Conservation (phyloP, 345 rosid genomes). For the Hibiscus syriacus region DNA sequence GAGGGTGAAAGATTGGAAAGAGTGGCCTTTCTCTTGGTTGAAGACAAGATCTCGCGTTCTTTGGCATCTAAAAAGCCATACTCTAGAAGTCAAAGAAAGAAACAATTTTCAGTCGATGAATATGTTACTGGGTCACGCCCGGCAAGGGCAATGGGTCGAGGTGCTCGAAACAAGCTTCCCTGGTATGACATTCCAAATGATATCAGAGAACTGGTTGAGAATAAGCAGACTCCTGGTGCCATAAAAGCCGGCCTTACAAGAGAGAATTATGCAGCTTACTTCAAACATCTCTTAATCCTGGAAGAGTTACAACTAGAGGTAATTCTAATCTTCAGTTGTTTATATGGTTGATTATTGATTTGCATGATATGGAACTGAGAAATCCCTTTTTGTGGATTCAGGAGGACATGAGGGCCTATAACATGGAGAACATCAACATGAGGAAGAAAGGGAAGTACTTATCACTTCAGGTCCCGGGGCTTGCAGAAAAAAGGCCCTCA, state of each 20-base stretch:
- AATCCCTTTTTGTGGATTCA: slow-evolving; percentile 20
- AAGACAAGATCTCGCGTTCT: slow-evolving; percentile 64
- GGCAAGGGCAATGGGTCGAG: slow-evolving; percentile 11
- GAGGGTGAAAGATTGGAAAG: slow-evolving; percentile 52
- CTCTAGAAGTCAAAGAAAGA: slow-evolving; percentile 43
- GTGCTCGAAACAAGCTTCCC: slow-evolving; percentile 44
- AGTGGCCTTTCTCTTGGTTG: slow-evolving; percentile 62
- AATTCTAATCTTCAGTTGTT: slow-evolving; percentile 4
- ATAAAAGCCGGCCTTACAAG: slow-evolving; percentile 36
- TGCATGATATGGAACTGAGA: neutral
- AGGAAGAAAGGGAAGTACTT: slow-evolving; percentile 37
- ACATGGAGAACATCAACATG: slow-evolving; percentile 63
- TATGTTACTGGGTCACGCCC: slow-evolving; percentile 47
- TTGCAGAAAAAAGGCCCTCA: slow-evolving; percentile 90
- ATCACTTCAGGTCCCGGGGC: slow-evolving; percentile 69
- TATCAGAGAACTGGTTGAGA: slow-evolving; percentile 53
- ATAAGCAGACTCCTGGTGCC: slow-evolving; percentile 38
- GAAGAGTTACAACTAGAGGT: slow-evolving; percentile 91
- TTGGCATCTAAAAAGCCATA: slow-evolving; percentile 48
- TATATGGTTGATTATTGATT: neutral
- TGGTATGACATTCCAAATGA: slow-evolving; percentile 58
- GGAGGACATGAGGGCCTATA: slow-evolving; percentile 89
- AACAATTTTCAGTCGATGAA: slow-evolving; percentile 34
- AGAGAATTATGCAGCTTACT: slow-evolving; percentile 49
- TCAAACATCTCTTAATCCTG: slow-evolving; percentile 56